A percentile compares a stretch with the other conserved stretches of the same genome.
These are phyloP conservation scores for Galerina sulciceps DNA, from an alignment of 768 basidiomycete genomes.

Conservation along the genomic window DNA sequence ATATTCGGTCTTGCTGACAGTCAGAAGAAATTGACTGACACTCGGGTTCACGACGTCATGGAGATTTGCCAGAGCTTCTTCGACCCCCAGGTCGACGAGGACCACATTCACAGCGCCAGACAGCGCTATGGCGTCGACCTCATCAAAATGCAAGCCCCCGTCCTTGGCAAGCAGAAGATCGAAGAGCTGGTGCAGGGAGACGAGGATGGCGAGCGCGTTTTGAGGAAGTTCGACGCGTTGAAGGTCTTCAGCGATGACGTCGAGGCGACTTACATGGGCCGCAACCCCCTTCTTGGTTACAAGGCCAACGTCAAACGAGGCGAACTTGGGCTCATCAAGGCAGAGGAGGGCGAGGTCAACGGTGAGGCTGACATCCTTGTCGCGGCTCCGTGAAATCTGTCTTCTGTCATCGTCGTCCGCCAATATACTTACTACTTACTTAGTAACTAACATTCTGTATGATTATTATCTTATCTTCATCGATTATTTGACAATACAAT, in stretches of 20 bases:
- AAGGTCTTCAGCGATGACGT: slow-evolving; percentile 36
- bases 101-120: slow-evolving; percentile 12
- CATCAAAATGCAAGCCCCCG: slow-evolving; percentile 20
- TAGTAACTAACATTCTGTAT: not conserved
- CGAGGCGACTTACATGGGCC: slow-evolving; percentile 21
- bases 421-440: not conserved
- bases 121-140: slow-evolving; percentile 23
- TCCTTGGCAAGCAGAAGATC: slow-evolving; percentile 23
- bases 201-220: slow-evolving; percentile 36
- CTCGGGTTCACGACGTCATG: slow-evolving; percentile 21
- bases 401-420: not conserved
- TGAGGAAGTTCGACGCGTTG: slow-evolving; percentile 50
- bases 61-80: slow-evolving; percentile 26
- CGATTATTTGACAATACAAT: not conserved
- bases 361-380: slow-evolving; percentile 16
- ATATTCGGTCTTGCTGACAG: slow-evolving; percentile 29
- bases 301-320: slow-evolving; percentile 22
- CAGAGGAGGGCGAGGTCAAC: slow-evolving; percentile 2
- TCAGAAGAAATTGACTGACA: slow-evolving; percentile 27
- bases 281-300: slow-evolving; percentile 25
- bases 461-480: slow-evolving; percentile 1
- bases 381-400: slow-evolving; percentile 11
- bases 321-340: slow-evolving; percentile 23
- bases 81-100: slow-evolving; percentile 25
- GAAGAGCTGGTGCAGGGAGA: slow-evolving; percentile 21